These are phyloP conservation scores for Kockovaella imperatae DNA, from an alignment of 768 basidiomycete genomes.

Conservation along the genomic window DNA sequence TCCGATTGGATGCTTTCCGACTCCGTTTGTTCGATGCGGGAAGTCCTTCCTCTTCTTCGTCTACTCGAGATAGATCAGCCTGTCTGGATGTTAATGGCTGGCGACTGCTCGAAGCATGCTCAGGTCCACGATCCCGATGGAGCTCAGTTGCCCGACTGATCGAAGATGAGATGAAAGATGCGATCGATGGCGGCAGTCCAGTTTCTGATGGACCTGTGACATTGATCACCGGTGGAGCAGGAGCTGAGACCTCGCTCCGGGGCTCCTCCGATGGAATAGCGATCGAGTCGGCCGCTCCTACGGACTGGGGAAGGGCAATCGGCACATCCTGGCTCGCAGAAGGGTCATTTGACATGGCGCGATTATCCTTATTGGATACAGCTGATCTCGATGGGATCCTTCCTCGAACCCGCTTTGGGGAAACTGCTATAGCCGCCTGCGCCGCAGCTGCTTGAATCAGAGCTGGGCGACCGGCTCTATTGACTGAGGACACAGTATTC, in stretches of 20 bases:
- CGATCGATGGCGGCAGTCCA: neutral
- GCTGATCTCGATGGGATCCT: neutral
- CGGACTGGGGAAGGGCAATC: too few relatives aligned
- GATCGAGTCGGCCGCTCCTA: too few relatives aligned
- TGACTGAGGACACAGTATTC: neutral
- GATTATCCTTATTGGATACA: too few relatives aligned
- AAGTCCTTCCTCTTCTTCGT: too few relatives aligned
- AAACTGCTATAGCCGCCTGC: neutral
- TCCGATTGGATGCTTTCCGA: too few relatives aligned
- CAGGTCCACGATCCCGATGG: neutral
- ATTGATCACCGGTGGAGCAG: neutral
- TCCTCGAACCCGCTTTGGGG: neutral
- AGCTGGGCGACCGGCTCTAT: neutral
- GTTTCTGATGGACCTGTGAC: neutral
- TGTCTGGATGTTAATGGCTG: too few relatives aligned
- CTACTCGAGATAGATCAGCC: too few relatives aligned
- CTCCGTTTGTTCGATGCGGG: too few relatives aligned
- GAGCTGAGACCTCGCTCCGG: neutral
- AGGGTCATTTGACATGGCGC: too few relatives aligned
- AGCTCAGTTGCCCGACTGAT: neutral
- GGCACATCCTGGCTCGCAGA: too few relatives aligned
- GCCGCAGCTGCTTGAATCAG: slow-evolving; percentile 1
- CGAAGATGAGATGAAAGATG: slow-evolving; percentile 1
- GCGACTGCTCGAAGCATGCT: too few relatives aligned
- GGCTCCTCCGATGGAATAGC: neutral